Conservation (phyloP, 345 rosid genomes). For the Trapa incisa region DNA sequence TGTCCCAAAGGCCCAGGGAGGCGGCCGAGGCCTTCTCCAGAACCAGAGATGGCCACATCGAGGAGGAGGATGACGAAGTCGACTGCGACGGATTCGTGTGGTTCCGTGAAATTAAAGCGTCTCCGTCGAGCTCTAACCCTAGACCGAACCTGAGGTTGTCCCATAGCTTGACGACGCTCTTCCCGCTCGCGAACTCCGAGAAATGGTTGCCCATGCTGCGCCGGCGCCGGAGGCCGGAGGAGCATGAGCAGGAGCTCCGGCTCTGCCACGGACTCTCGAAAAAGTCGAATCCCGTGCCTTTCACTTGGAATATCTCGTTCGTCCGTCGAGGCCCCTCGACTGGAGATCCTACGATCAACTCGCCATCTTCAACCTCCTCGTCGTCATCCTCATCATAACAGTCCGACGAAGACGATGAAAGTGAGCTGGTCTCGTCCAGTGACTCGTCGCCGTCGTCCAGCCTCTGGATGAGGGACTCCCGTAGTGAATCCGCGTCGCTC, state of each 20-base stretch:
- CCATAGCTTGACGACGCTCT: slow-evolving; percentile 53
- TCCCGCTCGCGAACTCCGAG: slow-evolving; percentile 31
- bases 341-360: background rate
- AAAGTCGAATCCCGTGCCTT: slow-evolving; percentile 15
- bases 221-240: slow-evolving; percentile 26
- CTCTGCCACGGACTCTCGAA: slow-evolving; percentile 10
- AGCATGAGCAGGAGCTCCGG: slow-evolving; percentile 17
- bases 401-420: background rate
- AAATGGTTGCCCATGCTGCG: slow-evolving; percentile 23
- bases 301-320: slow-evolving; percentile 23
- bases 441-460: slow-evolving; percentile 6
- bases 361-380: slow-evolving; percentile 15
- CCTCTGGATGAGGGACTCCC: slow-evolving; percentile 1
- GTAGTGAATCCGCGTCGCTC: slow-evolving; percentile 1
- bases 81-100: slow-evolving; percentile 1
- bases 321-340: background rate
- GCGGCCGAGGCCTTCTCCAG: slow-evolving; percentile 12
- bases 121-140: slow-evolving; percentile 16
- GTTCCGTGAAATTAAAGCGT: slow-evolving; percentile 5
- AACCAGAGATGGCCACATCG: slow-evolving; percentile 30
- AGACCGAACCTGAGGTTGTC: slow-evolving; percentile 33
- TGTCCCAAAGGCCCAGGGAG: slow-evolving; percentile 47
- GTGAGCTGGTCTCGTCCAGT: slow-evolving; percentile 5
- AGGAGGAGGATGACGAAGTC: background rate
- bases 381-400: slow-evolving; percentile 13